Conservation (phyloP, 208 protist genomes). For the Crithidia fasciculata region DNA sequence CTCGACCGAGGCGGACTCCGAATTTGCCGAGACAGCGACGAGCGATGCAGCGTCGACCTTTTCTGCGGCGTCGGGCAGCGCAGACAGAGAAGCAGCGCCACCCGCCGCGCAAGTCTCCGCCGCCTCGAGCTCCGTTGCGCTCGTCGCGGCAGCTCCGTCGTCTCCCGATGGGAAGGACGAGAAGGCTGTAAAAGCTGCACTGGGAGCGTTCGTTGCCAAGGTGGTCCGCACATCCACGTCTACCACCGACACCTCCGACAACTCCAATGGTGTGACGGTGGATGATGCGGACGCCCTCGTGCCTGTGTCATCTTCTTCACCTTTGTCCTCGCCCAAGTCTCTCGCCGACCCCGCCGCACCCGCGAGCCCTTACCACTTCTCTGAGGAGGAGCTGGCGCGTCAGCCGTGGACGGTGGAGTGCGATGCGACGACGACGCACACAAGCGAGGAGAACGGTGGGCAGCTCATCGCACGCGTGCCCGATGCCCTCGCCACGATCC, state of each 20-base stretch:
- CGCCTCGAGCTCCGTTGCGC: conserved; percentile 10
- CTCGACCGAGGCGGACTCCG: too few species aligned
- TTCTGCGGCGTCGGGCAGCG: background rate
- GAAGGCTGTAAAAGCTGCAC: background rate
- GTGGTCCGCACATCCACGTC: background rate
- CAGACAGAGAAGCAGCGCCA: background rate
- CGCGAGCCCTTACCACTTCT: conserved; percentile 25
- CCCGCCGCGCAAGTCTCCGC: background rate
- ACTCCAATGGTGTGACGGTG: conserved; percentile 3
- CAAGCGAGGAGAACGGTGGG: conserved; percentile 10
- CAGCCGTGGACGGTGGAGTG: conserved; percentile 2
- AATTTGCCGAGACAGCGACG: background rate
- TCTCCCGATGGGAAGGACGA: background rate
- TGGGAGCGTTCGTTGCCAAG: background rate
- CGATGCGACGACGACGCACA: conserved; percentile 16
- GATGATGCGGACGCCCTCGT: conserved; percentile 8
- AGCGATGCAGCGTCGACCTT: conserved; percentile 7
- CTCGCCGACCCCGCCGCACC: background rate
- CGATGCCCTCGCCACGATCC: conserved; percentile 34
- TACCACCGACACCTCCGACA: background rate
- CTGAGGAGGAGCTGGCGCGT: conserved; percentile 22
- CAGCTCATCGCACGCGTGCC: background rate
- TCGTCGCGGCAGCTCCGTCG: background rate
- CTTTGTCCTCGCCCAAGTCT: background rate
- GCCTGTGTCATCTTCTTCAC: background rate